phyloP scores from a whole-genome alignment of 2,329 filamentous ascomycete genomes.

The Zasmidium citrigriseum region DNA sequence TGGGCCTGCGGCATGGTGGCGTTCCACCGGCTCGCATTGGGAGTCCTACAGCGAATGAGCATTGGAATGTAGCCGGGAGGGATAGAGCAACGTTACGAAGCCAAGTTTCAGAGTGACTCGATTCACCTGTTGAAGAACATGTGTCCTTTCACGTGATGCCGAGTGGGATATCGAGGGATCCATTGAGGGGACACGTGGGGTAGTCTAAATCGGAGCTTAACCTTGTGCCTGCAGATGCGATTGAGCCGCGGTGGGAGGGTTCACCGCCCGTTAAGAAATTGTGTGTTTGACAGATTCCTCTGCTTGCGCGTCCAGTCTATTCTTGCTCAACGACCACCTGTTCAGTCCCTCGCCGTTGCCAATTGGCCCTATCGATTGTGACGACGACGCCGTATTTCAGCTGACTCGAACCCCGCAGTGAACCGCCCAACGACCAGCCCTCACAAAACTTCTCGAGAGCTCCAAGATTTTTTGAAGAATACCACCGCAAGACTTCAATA shows the following conservation, averaged over 20 bases:
- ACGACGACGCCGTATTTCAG: neutral
- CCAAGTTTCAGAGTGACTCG: neutral
- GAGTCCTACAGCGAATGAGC: neutral
- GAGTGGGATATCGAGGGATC: neutral
- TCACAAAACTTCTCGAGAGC: neutral
- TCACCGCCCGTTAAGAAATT: neutral
- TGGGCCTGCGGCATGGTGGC: neutral
- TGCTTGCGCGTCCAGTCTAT: neutral
- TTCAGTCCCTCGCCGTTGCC: neutral
- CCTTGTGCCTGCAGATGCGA: neutral
- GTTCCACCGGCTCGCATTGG: neutral
- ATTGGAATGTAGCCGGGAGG: neutral
- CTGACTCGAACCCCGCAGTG: neutral
- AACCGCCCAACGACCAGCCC: neutral
- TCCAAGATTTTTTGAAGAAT: neutral
- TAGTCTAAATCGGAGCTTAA: neutral
- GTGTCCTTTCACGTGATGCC: neutral
- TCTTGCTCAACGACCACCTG: neutral
- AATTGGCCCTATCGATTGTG: neutral
- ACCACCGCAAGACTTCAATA: constrained; percentile 1
- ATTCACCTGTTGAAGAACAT: neutral
- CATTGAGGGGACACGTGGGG: neutral
- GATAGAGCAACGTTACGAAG: neutral
- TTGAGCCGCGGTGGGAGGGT: neutral
- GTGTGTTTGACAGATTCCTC: neutral